Conservation (phyloP, 371 early-diverging fungal species). For the Mucor mucedo region DNA sequence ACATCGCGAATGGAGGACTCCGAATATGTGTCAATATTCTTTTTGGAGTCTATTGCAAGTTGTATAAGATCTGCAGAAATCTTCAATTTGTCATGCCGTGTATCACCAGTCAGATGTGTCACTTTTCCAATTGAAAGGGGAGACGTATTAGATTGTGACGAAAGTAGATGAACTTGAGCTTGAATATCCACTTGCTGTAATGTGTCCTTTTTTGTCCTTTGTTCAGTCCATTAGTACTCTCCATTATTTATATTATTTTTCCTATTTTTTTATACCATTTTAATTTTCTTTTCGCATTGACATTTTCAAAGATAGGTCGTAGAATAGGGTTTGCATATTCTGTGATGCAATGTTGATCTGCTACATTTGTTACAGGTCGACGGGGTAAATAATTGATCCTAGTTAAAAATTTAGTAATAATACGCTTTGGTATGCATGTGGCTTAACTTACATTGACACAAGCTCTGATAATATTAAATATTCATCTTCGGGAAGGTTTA, state of each 20-base stretch:
- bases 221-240: background rate
- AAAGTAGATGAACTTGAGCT: background rate
- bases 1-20: background rate
- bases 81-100: background rate
- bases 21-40: background rate
- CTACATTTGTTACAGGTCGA: background rate
- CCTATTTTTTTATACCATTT: background rate
- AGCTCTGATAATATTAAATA: constrained; percentile 1
- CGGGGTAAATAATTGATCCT: constrained; percentile 1
- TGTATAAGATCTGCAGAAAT: background rate
- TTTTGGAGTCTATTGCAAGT: background rate
- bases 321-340: constrained; percentile 1
- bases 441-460: background rate
- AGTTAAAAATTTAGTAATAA: background rate
- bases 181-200: background rate
- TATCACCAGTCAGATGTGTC: background rate
- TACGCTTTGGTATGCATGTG: background rate
- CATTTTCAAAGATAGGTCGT: constrained; percentile 1
- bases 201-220: background rate
- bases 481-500: background rate
- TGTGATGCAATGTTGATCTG: background rate
- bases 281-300: constrained; percentile 3
- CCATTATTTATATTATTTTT: background rate
- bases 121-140: background rate
- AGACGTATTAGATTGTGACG: background rate